phyloP scores from a whole-genome alignment of 495 filamentous ascomycete genomes.

The Talaromyces ruber region DNA sequence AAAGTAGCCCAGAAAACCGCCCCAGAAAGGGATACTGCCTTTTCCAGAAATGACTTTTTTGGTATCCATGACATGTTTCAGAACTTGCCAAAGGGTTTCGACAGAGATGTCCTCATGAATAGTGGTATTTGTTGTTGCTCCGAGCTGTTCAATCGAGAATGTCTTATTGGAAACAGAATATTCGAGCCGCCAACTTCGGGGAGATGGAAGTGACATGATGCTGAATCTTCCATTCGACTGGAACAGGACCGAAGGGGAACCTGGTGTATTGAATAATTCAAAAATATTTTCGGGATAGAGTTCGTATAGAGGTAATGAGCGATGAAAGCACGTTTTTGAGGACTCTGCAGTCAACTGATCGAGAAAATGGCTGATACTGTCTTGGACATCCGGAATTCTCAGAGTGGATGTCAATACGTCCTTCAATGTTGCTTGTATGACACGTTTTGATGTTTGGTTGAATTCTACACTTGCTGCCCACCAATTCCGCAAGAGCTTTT shows the following conservation, averaged over 20 bases:
- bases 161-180: conserved; percentile 20
- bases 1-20: conserved; percentile 83
- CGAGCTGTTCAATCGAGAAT: conserved; percentile 17
- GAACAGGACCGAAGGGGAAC: conserved; percentile 30
- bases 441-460: conserved; percentile 29
- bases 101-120: conserved; percentile 14
- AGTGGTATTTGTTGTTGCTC: not conserved
- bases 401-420: not conserved
- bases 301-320: conserved; percentile 13
- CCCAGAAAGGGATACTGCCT: conserved; percentile 60
- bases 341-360: conserved; percentile 27
- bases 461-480: conserved; percentile 41
- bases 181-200: conserved; percentile 34
- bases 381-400: conserved; percentile 10
- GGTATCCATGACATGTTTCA: conserved; percentile 46
- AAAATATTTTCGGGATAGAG: conserved; percentile 26
- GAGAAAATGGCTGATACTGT: conserved; percentile 26
- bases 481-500: conserved; percentile 65
- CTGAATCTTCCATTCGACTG: conserved; percentile 33
- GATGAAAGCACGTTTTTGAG: conserved; percentile 17
- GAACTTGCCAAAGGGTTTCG: conserved; percentile 30
- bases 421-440: not conserved
- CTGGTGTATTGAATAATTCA: conserved; percentile 27
- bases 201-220: conserved; percentile 33
- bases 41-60: conserved; percentile 35